Conservation (phyloP, 2,329 filamentous ascomycete species). For the Fusarium stilboides region DNA sequence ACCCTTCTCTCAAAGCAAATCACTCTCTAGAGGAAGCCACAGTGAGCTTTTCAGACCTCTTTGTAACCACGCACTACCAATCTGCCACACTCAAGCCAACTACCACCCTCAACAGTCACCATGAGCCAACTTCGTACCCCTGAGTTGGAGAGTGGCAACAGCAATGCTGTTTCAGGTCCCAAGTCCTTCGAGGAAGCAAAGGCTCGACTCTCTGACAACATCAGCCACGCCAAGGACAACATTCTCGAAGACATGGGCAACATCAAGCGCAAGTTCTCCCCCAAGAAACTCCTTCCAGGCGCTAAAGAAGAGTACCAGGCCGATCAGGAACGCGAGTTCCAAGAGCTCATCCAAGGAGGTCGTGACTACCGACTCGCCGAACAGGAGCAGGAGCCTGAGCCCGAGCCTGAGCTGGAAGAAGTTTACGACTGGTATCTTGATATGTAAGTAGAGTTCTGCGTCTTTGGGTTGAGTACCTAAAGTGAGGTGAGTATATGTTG, state of each 20-base stretch:
- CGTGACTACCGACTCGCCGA: background rate
- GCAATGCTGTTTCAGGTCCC: background rate
- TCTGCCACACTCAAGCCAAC: no score
- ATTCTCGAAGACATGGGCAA: background rate
- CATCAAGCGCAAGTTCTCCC: background rate
- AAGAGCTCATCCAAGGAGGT: background rate
- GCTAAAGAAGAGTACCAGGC: background rate
- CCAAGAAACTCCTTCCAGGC: background rate
- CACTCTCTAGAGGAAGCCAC: background rate
- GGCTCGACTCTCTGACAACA: background rate
- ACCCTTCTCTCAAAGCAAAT: background rate
- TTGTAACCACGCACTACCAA: background rate
- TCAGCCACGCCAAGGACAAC: background rate
- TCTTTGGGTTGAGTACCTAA: background rate
- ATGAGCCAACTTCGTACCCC: background rate
- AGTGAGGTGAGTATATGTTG: conserved; percentile 16
- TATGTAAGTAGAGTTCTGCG: background rate
- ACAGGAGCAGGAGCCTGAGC: no score
- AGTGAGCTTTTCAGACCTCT: background rate
- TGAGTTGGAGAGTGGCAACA: background rate
- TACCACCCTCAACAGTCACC: background rate
- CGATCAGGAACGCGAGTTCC: background rate
- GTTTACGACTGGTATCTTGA: no score
- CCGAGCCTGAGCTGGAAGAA: no score
- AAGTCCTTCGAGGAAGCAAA: no score